Conservation (phyloP, 176 grass and related monocot genomes). For the Juncus effusus region DNA sequence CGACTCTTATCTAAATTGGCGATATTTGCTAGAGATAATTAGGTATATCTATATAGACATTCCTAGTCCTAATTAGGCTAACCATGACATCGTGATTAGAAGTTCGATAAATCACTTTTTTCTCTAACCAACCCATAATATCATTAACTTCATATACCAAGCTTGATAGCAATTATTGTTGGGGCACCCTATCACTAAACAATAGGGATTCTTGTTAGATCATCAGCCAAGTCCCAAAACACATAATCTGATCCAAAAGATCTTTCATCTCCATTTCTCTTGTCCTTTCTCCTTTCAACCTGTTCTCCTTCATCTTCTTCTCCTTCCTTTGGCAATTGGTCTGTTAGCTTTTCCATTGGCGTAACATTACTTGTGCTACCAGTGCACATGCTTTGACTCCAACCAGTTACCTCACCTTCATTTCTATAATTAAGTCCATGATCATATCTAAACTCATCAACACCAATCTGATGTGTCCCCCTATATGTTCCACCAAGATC, state of each 20-base stretch:
- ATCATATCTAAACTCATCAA: conserved; percentile 26
- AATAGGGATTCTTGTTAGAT: conserved; percentile 45
- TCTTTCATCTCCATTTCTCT: conserved; percentile 3
- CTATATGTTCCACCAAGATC: conserved; percentile 11
- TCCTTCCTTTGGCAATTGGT: conserved; percentile 20
- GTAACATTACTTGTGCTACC: conserved; percentile 34
- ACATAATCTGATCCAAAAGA: conserved; percentile 69
- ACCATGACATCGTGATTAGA: too few species aligned
- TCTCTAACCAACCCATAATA: too few species aligned
- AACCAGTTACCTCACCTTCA: conserved; percentile 56
- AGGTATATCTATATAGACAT: too few species aligned
- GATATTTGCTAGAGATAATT: too few species aligned
- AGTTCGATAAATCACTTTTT: too few species aligned
- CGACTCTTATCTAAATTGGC: too few species aligned
- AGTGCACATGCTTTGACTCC: conserved; percentile 59
- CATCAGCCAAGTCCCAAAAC: conserved; percentile 84
- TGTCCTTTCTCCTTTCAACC: conserved; percentile 43
- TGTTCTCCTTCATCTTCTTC: conserved; percentile 40
- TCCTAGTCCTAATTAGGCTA: too few species aligned
- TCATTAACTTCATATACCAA: too few species aligned
- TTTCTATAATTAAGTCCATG: conserved; percentile 37
- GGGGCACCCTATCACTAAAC: background rate
- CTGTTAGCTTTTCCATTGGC: background rate
- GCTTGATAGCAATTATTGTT: too few species aligned
- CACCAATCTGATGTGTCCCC: conserved; percentile 13